phyloP scores from a whole-genome alignment of 306 rosid species.

The Potentilla sterilis region DNA sequence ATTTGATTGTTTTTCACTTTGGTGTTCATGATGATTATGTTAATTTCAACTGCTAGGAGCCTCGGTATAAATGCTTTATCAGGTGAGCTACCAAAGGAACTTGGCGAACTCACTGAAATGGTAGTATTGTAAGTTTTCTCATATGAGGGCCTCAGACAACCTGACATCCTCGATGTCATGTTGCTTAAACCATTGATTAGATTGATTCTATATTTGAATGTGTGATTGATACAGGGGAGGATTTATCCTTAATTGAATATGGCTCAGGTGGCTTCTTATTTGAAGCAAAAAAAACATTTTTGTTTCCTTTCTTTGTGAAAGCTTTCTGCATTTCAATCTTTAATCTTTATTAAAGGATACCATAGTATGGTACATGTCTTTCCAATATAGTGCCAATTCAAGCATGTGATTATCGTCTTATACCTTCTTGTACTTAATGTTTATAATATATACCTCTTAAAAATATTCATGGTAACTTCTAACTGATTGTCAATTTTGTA shows the following conservation, averaged over 20 bases:
- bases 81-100: constrained; percentile 72
- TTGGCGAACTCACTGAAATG: constrained; percentile 55
- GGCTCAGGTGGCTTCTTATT: neutral
- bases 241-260: neutral
- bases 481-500: constrained; percentile 28
- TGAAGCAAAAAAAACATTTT: neutral
- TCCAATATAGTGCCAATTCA: neutral
- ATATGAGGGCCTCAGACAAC: neutral
- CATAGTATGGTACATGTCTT: neutral
- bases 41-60: constrained; percentile 33
- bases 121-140: constrained; percentile 40
- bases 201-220: neutral
- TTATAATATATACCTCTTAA: neutral
- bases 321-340: neutral
- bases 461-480: neutral
- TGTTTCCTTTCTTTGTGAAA: neutral
- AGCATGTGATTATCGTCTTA: neutral
- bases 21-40: constrained; percentile 8
- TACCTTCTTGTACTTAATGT: neutral
- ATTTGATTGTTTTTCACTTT: neutral
- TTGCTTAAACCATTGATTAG: neutral
- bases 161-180: neutral
- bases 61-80: constrained; percentile 62
- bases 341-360: neutral
- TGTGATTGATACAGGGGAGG: neutral